Base-by-base conservation (phyloP, 306 rosid species). In the Cyclanthera cordifolia region DNA sequence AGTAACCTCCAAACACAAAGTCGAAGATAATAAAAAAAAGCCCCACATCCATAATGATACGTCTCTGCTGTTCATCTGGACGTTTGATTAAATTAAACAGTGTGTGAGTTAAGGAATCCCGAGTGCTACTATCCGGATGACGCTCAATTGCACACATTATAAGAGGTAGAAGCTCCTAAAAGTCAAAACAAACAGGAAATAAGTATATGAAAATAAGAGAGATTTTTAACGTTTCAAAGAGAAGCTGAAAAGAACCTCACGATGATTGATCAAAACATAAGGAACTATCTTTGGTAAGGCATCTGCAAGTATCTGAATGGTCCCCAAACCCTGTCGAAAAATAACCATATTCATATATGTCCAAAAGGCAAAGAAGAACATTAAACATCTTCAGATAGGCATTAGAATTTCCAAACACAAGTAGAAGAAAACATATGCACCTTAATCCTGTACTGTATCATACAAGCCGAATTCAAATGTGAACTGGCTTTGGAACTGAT, bases 231-330 rank as follows among this genome's bases (percentile, higher is more conserved):
- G 16, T 15, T 11, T 8, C 71, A 20, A 5, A 46, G 54, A 66
- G 71, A 66, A 53, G 24, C 52, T 66, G 71, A 66, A 15, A 46
- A 66, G 67, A 75, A 93, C 96, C 99, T 93, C 99, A 1, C 99
- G 95, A 79, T 93, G 99, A 77, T 93, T 93, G 84, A 93, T 93
- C 83, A 93, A 75, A 76, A 93, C 99, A 72, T 87, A 93, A 41
- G 99, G 99, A 79, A 93, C 99, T 70, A 93, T 93, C 82, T 93
- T 93, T 16, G 99, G 99, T 80, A 93, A 82, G 76, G 96, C 88
- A 55, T 88, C 96, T 58, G 99, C 94, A 74, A 93, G 88, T 78
- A 90, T 82, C 84, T 90, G 99, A 79, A 93, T 81, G 70, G 96
- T 85, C 73, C 83, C 91, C 70, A 79, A 75, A 61, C 88, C 95